phyloP scores from a whole-genome alignment of 2,329 filamentous ascomycete species.

The Beauveria bassiana region DNA sequence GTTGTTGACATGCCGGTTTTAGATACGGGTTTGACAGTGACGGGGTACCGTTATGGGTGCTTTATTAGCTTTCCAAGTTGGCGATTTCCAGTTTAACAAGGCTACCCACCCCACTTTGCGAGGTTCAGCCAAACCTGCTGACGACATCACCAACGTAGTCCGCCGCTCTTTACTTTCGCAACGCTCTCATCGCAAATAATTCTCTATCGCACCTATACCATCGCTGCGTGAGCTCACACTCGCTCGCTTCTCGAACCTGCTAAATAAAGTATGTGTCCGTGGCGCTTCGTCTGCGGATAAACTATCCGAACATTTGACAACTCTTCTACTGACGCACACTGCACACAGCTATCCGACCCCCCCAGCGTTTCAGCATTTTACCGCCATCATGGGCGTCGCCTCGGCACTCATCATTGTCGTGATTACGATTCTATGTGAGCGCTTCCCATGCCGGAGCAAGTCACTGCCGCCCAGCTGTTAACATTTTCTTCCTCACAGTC shows the following conservation, averaged over 20 bases:
- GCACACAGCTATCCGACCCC: background rate
- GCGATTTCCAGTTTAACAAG: background rate
- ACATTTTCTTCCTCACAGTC: conserved; percentile 36
- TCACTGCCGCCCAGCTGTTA: conserved; percentile 11
- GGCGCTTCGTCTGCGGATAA: too few species aligned
- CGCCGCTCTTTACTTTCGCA: background rate
- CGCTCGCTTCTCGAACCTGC: background rate
- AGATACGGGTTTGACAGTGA: too few species aligned
- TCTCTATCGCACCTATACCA: background rate
- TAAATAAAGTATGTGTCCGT: background rate
- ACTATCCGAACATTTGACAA: too few species aligned
- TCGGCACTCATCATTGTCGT: conserved; percentile 43
- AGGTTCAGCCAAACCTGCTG: background rate
- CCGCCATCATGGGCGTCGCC: conserved; percentile 38
- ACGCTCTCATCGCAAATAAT: background rate
- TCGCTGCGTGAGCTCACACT: background rate
- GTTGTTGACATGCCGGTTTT: too few species aligned
- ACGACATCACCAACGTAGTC: conserved; percentile 4
- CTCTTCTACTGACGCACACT: background rate
- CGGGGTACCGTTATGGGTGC: too few species aligned
- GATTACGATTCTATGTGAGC: conserved; percentile 45
- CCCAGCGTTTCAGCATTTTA: conserved; percentile 8
- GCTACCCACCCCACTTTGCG: background rate
- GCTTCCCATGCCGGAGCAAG: background rate
- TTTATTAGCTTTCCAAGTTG: too few species aligned